Evolutionary conservation across 495 filamentous ascomycete genomes (phyloP).

Genomic region (Jackrogersella minutella): DNA sequence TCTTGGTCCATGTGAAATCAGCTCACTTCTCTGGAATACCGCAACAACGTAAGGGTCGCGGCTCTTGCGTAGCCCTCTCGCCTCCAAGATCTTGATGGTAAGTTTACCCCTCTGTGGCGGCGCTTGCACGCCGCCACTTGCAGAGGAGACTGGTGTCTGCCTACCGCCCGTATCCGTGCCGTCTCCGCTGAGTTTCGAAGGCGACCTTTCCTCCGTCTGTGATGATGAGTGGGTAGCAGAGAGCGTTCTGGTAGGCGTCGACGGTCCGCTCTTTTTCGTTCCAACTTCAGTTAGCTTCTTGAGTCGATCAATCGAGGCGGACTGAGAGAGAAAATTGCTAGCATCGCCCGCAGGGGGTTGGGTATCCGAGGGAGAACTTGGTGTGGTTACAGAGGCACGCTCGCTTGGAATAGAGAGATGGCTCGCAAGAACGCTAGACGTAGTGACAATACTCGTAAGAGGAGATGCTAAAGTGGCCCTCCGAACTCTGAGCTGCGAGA

Average conservation of each 20-base stretch:
- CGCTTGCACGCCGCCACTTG: conserved; percentile 61
- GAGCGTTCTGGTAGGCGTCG: conserved; percentile 84
- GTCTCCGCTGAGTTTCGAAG: conserved; percentile 49
- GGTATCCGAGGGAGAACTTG: conserved; percentile 61
- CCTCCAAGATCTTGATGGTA: conserved; percentile 85
- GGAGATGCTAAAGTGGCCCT: conserved; percentile 64
- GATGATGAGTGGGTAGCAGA: conserved; percentile 62
- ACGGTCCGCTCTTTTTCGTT: conserved; percentile 84
- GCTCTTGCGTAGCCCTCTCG: conserved; percentile 79
- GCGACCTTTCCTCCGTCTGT: conserved; percentile 50
- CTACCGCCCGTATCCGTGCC: conserved; percentile 51
- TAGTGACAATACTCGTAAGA: conserved; percentile 71
- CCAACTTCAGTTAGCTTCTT: conserved; percentile 88
- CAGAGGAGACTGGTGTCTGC: conserved; percentile 51
- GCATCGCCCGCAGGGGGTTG: conserved; percentile 57
- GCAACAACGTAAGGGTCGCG: conserved; percentile 94
- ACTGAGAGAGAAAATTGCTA: conserved; percentile 63
- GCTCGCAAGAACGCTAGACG: conserved; percentile 70
- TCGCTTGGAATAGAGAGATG: conserved; percentile 80
- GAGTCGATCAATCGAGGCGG: conserved; percentile 68
- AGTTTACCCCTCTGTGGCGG: conserved; percentile 88
- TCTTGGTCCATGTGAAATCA: conserved; percentile 86
- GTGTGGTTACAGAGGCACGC: conserved; percentile 61
- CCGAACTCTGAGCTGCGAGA: conserved; percentile 52
- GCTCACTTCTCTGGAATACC: conserved; percentile 95